These are phyloP conservation scores for Trametes villosa DNA, from an alignment of 768 basidiomycete genomes.

Conservation along the genomic window DNA sequence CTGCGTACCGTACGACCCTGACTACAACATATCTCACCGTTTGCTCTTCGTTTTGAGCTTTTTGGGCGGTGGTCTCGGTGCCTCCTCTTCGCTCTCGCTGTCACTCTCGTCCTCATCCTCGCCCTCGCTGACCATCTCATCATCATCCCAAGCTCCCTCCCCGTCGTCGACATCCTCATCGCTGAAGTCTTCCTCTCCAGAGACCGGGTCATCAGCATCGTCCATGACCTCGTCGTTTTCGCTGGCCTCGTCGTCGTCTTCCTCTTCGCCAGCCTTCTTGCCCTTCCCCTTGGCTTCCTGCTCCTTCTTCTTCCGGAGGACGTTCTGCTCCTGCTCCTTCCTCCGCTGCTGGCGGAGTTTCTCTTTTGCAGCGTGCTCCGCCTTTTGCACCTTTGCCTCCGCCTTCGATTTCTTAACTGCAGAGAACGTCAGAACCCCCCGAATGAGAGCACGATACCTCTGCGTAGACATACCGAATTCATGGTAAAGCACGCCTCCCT, in stretches of 20 bases:
- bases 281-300: conserved; percentile 32
- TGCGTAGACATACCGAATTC: conserved; percentile 74
- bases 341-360: conserved; percentile 75
- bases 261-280: conserved; percentile 36
- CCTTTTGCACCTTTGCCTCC: conserved; percentile 66
- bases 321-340: conserved; percentile 92
- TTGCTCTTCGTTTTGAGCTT: conserved; percentile 56
- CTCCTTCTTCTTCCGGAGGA: conserved; percentile 73
- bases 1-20: not conserved
- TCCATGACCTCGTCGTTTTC: conserved; percentile 43
- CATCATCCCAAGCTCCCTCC: conserved; percentile 27
- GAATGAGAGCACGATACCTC: not conserved
- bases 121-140: conserved; percentile 67
- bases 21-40: conserved; percentile 36
- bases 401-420: conserved; percentile 92
- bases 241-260: conserved; percentile 44
- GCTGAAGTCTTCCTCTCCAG: conserved; percentile 45
- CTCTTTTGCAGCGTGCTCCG: conserved; percentile 77
- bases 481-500: conserved; percentile 93
- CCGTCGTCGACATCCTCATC: conserved; percentile 42
- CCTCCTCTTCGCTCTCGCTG: conserved; percentile 54
- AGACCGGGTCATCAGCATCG: conserved; percentile 58
- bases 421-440: not conserved
- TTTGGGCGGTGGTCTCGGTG: conserved; percentile 52
- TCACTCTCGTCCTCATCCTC: conserved; percentile 54